phyloP scores from a whole-genome alignment of 202 grass and related monocot species.

The Setaria italica region DNA sequence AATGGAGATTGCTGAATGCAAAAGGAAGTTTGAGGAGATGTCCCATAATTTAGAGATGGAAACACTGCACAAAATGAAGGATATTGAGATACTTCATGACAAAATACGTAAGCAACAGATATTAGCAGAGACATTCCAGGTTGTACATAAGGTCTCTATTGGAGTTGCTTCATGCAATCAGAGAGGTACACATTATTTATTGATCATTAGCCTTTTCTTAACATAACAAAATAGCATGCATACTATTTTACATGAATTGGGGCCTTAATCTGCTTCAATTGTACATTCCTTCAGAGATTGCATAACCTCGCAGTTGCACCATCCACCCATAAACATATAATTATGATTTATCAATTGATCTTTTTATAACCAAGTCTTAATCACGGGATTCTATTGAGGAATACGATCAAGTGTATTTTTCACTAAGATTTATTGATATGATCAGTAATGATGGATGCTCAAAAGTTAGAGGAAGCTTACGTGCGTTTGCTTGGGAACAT shows the following conservation, averaged over 20 bases:
- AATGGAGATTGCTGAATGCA: constrained; percentile 54
- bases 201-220: constrained; percentile 28
- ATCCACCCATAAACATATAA: background rate
- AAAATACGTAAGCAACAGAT: constrained; percentile 65
- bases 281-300: background rate
- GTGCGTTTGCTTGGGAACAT: background rate
- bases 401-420: background rate
- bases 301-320: background rate
- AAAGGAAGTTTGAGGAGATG: constrained; percentile 59
- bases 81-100: constrained; percentile 38
- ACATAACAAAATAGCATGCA: background rate
- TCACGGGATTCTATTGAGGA: background rate
- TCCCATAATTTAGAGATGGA: constrained; percentile 58
- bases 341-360: background rate
- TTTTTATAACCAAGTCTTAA: background rate
- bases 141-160: constrained; percentile 38
- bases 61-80: constrained; percentile 39
- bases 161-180: constrained; percentile 37
- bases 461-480: background rate
- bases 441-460: background rate
- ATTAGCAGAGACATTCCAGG: constrained; percentile 60
- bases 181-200: constrained; percentile 41
- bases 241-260: constrained; percentile 7
- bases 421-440: background rate
- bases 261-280: background rate